Percentiles rank a stretch among this genome's conserved stretches.
Conservation (phyloP, 305 asterid species). For the Andrographis paniculata region DNA sequence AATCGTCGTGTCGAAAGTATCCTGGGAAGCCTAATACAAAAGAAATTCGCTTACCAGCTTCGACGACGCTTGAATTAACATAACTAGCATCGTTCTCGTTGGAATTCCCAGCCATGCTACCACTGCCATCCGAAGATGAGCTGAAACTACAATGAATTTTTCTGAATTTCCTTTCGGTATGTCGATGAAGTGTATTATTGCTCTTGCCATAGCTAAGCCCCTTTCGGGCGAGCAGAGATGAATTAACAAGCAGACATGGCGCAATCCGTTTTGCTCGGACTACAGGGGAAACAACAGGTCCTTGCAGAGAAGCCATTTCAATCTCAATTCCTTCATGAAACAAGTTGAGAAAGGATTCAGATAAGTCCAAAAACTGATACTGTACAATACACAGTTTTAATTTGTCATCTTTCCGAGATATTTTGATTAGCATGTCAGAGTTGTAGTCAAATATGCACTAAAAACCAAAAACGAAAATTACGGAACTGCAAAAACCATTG, state of each 20-base stretch:
- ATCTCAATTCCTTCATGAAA: constrained; percentile 17
- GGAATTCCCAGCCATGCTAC: constrained; percentile 53
- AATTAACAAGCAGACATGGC: constrained; percentile 18
- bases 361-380: neutral
- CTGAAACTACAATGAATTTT: constrained; percentile 42
- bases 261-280: constrained; percentile 36
- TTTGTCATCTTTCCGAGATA: too few relatives aligned
- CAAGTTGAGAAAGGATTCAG: constrained; percentile 6
- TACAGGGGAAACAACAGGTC: constrained; percentile 53
- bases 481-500: too few relatives aligned
- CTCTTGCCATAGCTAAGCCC: constrained; percentile 23
- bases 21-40: neutral
- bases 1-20: too few relatives aligned
- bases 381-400: neutral
- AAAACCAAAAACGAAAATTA: too few relatives aligned
- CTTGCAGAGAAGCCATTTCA: constrained; percentile 64
- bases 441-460: too few relatives aligned
- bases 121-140: constrained; percentile 68
- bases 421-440: too few relatives aligned
- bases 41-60: constrained; percentile 47
- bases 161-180: constrained; percentile 22
- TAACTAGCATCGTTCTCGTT: constrained; percentile 51
- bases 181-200: constrained; percentile 14
- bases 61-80: constrained; percentile 62
- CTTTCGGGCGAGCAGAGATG: constrained; percentile 27